Evolutionary conservation across 2,329 filamentous ascomycete genomes (phyloP), one percentile per base, ranked within the genome.

Genomic region (Phyllosticta citrichinensis): DNA sequence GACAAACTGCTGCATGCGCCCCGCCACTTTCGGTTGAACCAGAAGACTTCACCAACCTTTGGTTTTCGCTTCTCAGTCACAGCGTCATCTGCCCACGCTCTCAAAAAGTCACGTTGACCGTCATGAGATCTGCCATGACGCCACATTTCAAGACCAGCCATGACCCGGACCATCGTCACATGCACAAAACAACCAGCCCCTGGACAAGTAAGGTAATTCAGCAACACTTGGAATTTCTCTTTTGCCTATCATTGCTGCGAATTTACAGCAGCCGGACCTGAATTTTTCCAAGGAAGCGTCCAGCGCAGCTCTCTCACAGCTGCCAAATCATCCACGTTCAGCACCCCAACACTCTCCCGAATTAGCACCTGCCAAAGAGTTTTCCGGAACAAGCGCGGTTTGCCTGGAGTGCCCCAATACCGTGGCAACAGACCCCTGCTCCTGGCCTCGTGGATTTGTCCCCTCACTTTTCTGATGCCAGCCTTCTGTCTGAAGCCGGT

Each of bases 391-490:
- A 57, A 62, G n/a, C 68, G 65, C 10, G 67, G 68, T 67, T 66
- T 69, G 1, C 61, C 52, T 8, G 66, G 67, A 19, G 66, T 67
- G 35, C 63, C 64, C 69, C 67, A 70, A 56, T 70, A 69, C 30
- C 68, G 62, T 47, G 65, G 66, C 10, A 61, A 17, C 50, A 70
- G 58, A 3, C 66, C 66, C 52, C 68, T 68, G 2, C 58, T 63
- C 1, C 50, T 56, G 5, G 65, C 68, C 12, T 64, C 62, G n/a
- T 66, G 54, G 30, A 70, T 66, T 56, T 70, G 68, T 30, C 47
- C 58, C 50, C 63, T 60, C 20, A 70, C 19, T 9, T 56, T 65
- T 1, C 64, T 61, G 2, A 27, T 20, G 6, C 40, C 40, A n/a
- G 22, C 22, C 22, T 8, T n/a, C 2, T 17, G 2, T n/a, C n/a